phyloP scores from a whole-genome alignment of 2,329 filamentous ascomycete genomes.

The Beauveria caledonica region DNA sequence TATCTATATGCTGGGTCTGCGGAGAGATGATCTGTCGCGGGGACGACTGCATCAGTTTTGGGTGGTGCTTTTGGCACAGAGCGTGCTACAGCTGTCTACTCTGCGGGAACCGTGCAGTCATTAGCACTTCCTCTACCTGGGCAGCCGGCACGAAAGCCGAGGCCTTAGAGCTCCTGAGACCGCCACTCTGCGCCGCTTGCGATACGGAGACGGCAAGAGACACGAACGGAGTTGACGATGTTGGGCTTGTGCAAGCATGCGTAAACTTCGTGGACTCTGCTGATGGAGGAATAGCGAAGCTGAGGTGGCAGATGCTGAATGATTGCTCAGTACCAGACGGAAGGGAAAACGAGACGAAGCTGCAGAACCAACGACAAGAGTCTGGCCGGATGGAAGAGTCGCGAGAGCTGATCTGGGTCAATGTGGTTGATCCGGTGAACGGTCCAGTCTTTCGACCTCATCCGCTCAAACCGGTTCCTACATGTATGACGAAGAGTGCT shows the following conservation, averaged over 20 bases:
- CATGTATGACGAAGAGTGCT: slow-evolving; percentile 24
- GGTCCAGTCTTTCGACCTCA: slow-evolving; percentile 38
- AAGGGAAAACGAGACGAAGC: background rate
- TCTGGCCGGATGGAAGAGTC: background rate
- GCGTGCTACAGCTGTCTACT: slow-evolving; percentile 49
- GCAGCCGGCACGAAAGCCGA: slow-evolving; percentile 21
- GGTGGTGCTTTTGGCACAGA: slow-evolving; percentile 53
- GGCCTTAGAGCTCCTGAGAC: slow-evolving; percentile 34
- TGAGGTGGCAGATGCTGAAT: slow-evolving; percentile 29
- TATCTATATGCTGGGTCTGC: slow-evolving; percentile 51
- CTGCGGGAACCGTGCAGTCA: slow-evolving; percentile 34
- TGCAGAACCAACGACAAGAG: slow-evolving; percentile 16
- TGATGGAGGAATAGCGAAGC: slow-evolving; percentile 39
- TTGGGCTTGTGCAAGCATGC: slow-evolving; percentile 30
- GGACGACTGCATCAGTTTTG: slow-evolving; percentile 49
- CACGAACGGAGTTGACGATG: slow-evolving; percentile 17
- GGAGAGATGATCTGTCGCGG: slow-evolving; percentile 45
- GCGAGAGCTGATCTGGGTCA: slow-evolving; percentile 36
- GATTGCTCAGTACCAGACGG: background rate
- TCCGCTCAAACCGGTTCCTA: slow-evolving; percentile 43
- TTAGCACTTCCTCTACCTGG: slow-evolving; percentile 14
- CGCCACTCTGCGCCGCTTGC: slow-evolving; percentile 44
- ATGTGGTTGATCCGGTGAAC: slow-evolving; percentile 40
- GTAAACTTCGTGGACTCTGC: slow-evolving; percentile 33
- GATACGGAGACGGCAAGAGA: slow-evolving; percentile 32